Conservation (phyloP, 2,329 filamentous ascomycete genomes). For the Epichloe glyceriae region DNA sequence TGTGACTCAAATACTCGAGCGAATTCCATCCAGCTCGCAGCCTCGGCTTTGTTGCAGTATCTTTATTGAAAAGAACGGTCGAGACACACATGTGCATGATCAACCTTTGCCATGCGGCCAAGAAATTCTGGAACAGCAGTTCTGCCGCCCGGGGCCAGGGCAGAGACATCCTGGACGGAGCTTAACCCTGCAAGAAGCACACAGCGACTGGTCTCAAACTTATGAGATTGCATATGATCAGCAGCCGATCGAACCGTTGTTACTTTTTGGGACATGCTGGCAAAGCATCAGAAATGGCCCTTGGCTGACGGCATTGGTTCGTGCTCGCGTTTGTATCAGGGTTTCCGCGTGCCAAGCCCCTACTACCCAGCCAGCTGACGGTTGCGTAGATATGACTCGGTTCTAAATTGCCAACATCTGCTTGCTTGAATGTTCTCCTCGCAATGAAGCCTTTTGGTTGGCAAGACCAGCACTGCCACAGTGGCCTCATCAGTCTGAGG, state of each 20-base stretch:
- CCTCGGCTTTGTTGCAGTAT: neutral
- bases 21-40: neutral
- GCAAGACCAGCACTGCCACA: no score
- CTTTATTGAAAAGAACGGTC: no score
- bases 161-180: neutral
- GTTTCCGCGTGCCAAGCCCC: neutral
- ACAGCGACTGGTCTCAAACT: neutral
- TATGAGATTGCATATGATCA: neutral
- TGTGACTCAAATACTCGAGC: neutral
- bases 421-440: neutral
- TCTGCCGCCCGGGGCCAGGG: no score
- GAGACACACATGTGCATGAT: neutral
- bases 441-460: no score
- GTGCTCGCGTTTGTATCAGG: neutral
- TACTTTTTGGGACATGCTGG: neutral
- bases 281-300: neutral
- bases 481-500: no score
- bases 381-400: neutral
- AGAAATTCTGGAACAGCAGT: no score
- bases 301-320: neutral
- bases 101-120: no score
- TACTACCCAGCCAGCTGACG: neutral
- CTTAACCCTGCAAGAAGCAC: neutral
- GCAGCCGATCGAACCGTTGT: conserved; percentile 2
- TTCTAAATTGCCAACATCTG: neutral